These are phyloP conservation scores for Beauveria sp. DNA, from an alignment of 2,329 filamentous ascomycete species.

Conservation along the genomic window DNA sequence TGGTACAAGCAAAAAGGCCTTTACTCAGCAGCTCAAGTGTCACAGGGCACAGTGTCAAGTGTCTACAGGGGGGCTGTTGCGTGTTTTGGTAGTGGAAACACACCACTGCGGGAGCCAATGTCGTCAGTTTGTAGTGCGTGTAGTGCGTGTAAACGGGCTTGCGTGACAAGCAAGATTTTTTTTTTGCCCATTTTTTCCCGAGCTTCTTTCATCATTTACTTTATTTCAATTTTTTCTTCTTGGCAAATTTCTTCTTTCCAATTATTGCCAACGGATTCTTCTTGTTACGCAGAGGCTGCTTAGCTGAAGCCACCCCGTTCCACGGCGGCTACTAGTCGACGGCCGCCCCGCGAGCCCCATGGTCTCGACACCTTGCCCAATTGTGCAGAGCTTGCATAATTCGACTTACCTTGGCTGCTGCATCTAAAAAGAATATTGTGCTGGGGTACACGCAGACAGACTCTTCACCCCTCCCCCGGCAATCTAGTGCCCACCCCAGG, in stretches of 20 bases:
- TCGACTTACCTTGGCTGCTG: not conserved
- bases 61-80: not conserved
- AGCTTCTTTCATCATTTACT: not conserved
- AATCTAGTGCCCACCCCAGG: slow-evolving; percentile 10
- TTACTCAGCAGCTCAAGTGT: too few relatives aligned
- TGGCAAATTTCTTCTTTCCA: too few relatives aligned
- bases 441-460: not conserved
- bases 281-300: too few relatives aligned
- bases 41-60: too few relatives aligned
- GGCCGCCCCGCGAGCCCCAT: not conserved
- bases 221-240: not conserved
- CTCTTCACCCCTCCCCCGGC: not conserved
- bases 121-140: not conserved
- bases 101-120: not conserved
- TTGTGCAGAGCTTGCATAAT: not conserved
- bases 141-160: not conserved
- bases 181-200: not conserved
- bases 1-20: too few relatives aligned
- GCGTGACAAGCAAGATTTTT: not conserved
- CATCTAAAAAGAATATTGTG: too few relatives aligned
- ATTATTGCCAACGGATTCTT: too few relatives aligned
- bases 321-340: not conserved
- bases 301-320: too few relatives aligned
- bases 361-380: not conserved
- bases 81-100: not conserved